Evolutionary conservation across 208 protist genomes (phyloP).

Genomic region (Acanthamoeba lenticulata): DNA sequence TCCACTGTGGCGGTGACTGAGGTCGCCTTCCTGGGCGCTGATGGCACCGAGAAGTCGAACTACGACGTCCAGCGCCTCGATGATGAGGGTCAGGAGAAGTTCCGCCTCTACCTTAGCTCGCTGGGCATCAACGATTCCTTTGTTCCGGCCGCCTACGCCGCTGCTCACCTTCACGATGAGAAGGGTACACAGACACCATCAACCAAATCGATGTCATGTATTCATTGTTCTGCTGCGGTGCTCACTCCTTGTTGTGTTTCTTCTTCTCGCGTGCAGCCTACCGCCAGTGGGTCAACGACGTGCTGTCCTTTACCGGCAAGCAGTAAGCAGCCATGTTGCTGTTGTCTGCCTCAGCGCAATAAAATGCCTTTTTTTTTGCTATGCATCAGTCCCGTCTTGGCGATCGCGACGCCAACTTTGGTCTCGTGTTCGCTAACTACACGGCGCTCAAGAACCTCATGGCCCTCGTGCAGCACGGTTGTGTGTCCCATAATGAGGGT

Average conservation of each 20-base stretch:
- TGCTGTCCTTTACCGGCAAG: constrained; percentile 44
- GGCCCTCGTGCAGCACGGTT: too few relatives aligned
- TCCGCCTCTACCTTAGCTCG: constrained; percentile 50
- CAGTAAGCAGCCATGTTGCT: too few relatives aligned
- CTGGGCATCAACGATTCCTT: constrained; percentile 31
- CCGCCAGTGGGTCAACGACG: constrained; percentile 30
- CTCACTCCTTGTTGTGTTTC: neutral
- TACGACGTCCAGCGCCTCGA: constrained; percentile 45
- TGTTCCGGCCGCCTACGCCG: constrained; percentile 29
- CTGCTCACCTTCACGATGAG: constrained; percentile 5
- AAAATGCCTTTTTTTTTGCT: neutral
- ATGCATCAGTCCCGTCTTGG: too few relatives aligned
- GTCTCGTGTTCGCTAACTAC: too few relatives aligned
- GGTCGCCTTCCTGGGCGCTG: neutral
- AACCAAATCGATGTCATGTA: too few relatives aligned
- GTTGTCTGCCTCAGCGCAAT: too few relatives aligned
- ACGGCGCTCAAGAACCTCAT: too few relatives aligned
- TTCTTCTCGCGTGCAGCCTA: neutral
- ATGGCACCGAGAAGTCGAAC: constrained; percentile 16
- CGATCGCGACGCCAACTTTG: too few relatives aligned
- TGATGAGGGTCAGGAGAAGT: constrained; percentile 59
- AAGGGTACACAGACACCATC: too few relatives aligned
- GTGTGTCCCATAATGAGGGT: neutral
- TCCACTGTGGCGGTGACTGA: neutral
- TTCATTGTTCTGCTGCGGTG: too few relatives aligned